Conservation (phyloP, 805 yeast species). For the Candida sithepensis region DNA sequence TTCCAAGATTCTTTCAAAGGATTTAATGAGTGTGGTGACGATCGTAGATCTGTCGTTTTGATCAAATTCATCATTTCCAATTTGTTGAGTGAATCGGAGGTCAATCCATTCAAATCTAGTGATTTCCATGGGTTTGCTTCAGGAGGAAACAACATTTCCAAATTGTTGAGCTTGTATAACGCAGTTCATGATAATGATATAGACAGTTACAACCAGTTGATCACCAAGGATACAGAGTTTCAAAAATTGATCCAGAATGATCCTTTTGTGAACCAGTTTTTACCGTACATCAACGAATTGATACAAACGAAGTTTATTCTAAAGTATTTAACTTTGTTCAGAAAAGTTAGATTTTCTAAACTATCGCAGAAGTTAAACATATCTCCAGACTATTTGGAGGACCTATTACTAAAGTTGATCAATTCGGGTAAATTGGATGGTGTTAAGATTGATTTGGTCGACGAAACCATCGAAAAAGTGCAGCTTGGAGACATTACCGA, state of each 20-base stretch:
- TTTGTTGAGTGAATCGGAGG: constrained; percentile 57
- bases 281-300: constrained; percentile 24
- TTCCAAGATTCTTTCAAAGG: constrained; percentile 48
- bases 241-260: constrained; percentile 9
- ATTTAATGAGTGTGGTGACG: constrained; percentile 57
- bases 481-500: constrained; percentile 5
- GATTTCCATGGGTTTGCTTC: constrained; percentile 46
- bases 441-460: constrained; percentile 25
- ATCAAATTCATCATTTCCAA: constrained; percentile 61
- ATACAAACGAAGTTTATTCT: constrained; percentile 23
- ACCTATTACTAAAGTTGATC: constrained; percentile 23
- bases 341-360: constrained; percentile 17
- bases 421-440: constrained; percentile 22
- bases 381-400: constrained; percentile 16
- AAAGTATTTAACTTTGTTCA: constrained; percentile 20
- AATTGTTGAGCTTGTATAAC: constrained; percentile 25
- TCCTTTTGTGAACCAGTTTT: constrained; percentile 18
- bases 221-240: constrained; percentile 9
- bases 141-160: constrained; percentile 15
- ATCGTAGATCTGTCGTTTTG: constrained; percentile 52
- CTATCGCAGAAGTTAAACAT: constrained; percentile 21
- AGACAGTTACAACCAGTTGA: constrained; percentile 16
- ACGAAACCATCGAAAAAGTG: constrained; percentile 14
- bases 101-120: constrained; percentile 70
- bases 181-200: constrained; percentile 26